Conservation (phyloP, 768 basidiomycete species). For the Lyophyllum shimeji region DNA sequence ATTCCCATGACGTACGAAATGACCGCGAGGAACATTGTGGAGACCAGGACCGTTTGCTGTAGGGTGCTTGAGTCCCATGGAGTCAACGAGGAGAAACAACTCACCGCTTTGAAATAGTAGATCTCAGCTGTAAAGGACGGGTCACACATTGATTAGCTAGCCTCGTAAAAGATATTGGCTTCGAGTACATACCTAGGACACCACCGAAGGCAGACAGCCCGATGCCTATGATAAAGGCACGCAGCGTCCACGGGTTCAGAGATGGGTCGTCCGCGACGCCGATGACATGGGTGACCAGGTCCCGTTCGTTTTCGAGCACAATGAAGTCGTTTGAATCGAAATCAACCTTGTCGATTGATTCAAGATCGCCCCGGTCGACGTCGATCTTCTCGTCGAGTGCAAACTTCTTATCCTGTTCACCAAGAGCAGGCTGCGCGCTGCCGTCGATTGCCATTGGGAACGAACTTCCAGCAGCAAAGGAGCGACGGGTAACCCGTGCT, state of each 20-base stretch:
- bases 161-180: not conserved
- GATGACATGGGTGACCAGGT: conserved; percentile 48
- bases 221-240: conserved; percentile 45
- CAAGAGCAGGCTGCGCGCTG: not conserved
- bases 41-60: conserved; percentile 52
- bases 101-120: conserved; percentile 60
- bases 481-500: not conserved
- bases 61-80: not conserved
- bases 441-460: conserved; percentile 7
- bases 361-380: conserved; percentile 32
- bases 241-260: conserved; percentile 45
- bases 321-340: conserved; percentile 23
- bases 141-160: conserved; percentile 10
- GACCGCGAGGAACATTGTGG: conserved; percentile 53
- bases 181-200: conserved; percentile 38
- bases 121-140: conserved; percentile 42
- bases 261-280: conserved; percentile 44
- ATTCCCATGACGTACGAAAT: conserved; percentile 51
- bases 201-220: conserved; percentile 49
- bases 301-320: conserved; percentile 43
- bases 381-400: conserved; percentile 25
- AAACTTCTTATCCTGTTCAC: conserved; percentile 1
- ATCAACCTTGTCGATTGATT: conserved; percentile 24
- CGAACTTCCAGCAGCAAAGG: not conserved
- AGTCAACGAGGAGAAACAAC: not conserved